Conservation (phyloP, 192 early-diverging fungal species). For the Jimgerdemannia lactiflua region DNA sequence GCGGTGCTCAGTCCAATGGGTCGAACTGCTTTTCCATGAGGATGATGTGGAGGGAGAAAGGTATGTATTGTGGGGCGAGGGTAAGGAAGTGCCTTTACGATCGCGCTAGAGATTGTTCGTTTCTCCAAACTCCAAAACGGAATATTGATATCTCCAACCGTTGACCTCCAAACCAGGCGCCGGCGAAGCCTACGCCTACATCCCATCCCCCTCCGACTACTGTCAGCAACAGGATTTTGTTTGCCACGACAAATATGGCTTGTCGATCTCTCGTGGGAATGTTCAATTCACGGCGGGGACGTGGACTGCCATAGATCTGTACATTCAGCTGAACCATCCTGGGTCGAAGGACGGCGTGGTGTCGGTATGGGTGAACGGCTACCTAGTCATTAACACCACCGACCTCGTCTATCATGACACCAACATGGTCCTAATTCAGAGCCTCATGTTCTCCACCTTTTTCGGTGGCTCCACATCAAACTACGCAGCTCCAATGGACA, state of each 20-base stretch:
- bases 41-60: constrained; percentile 44
- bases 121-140: not conserved
- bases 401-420: constrained; percentile 35
- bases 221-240: constrained; percentile 26
- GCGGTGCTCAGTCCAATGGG: constrained; percentile 40
- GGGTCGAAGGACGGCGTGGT: constrained; percentile 36
- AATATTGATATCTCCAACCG: not conserved
- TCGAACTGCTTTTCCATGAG: constrained; percentile 45
- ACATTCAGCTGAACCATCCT: constrained; percentile 31
- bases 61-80: not conserved
- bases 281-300: constrained; percentile 33
- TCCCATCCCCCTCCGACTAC: constrained; percentile 33
- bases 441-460: constrained; percentile 49
- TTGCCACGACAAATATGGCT: constrained; percentile 47
- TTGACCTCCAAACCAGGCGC: constrained; percentile 2
- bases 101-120: not conserved
- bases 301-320: constrained; percentile 44
- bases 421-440: constrained; percentile 38
- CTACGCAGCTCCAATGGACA: constrained; percentile 35
- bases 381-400: constrained; percentile 26
- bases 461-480: constrained; percentile 40
- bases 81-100: not conserved
- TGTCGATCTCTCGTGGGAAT: constrained; percentile 44
- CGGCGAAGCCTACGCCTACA: constrained; percentile 42
- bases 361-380: constrained; percentile 40